These are phyloP conservation scores for Amaranthus palmeri DNA, from an alignment of 148 eudicot species.

Conservation along the genomic window DNA sequence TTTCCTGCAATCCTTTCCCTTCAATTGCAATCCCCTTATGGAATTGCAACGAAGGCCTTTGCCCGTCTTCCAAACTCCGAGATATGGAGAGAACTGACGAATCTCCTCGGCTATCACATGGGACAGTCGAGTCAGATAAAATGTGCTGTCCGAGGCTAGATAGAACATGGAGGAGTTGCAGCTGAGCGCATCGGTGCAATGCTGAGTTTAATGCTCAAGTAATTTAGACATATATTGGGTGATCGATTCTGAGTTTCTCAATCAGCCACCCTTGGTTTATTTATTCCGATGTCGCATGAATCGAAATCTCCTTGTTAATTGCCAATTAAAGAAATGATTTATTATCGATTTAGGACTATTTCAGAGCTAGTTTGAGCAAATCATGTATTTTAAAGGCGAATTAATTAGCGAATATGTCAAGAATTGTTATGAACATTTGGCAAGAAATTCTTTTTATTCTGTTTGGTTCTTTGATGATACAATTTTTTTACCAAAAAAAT, in stretches of 20 bases:
- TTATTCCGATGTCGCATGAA: too few relatives aligned
- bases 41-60: slow-evolving; percentile 71
- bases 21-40: slow-evolving; percentile 71
- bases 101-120: slow-evolving; percentile 47
- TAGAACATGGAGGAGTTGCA: slow-evolving; percentile 74
- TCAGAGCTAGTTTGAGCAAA: too few relatives aligned
- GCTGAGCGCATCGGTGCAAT: slow-evolving; percentile 81
- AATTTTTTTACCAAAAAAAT: too few relatives aligned
- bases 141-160: slow-evolving; percentile 50
- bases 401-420: too few relatives aligned
- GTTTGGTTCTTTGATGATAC: too few relatives aligned
- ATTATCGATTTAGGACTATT: too few relatives aligned
- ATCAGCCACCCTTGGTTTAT: background rate
- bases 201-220: slow-evolving; percentile 63
- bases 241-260: background rate
- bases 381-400: too few relatives aligned
- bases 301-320: too few relatives aligned
- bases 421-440: too few relatives aligned
- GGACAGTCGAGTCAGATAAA: slow-evolving; percentile 44
- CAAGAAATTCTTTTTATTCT: too few relatives aligned
- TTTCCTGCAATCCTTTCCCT: slow-evolving; percentile 81
- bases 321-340: too few relatives aligned
- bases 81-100: slow-evolving; percentile 49
- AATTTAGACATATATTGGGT: background rate
- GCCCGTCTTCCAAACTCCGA: slow-evolving; percentile 56